A percentile compares a stretch with the other conserved stretches of the same genome.
phyloP scores from a whole-genome alignment of 192 early-diverging fungal genomes.

The Pecoramyces ruminantium region DNA sequence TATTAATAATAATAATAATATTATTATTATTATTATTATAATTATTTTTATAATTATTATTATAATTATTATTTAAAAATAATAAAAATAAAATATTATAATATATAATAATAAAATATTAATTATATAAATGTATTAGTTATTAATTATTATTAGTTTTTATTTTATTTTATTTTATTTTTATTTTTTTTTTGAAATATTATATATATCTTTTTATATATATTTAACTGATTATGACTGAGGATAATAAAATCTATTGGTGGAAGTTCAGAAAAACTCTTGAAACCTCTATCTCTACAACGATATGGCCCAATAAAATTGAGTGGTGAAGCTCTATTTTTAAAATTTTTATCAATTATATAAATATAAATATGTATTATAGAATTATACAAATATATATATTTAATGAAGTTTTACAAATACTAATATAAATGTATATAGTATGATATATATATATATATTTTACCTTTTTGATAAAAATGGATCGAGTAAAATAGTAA shows the following conservation, averaged over 20 bases:
- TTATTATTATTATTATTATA: too few species aligned
- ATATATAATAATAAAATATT: too few species aligned
- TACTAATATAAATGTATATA: neutral
- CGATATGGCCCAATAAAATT: slow-evolving; percentile 53
- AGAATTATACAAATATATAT: neutral
- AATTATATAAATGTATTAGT: too few species aligned
- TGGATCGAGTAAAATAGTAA: slow-evolving; percentile 59
- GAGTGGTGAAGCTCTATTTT: slow-evolving; percentile 23
- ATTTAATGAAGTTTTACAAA: neutral
- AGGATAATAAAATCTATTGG: slow-evolving; percentile 57
- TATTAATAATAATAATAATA: neutral
- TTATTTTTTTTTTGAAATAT: neutral
- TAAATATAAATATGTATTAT: neutral
- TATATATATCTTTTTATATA: neutral
- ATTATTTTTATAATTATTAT: too few species aligned
- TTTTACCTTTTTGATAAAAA: slow-evolving; percentile 50
- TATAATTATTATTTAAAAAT: too few species aligned
- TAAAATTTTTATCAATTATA: too few species aligned
- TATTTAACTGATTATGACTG: slow-evolving; percentile 52
- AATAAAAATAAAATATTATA: too few species aligned
- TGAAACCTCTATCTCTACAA: slow-evolving; percentile 11
- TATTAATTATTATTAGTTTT: too few species aligned
- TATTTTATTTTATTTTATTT: too few species aligned
- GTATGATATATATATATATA: neutral
- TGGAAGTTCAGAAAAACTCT: slow-evolving; percentile 23